Conservation (phyloP, 2,329 filamentous ascomycete species). For the Basipetospora chlamydospora region DNA sequence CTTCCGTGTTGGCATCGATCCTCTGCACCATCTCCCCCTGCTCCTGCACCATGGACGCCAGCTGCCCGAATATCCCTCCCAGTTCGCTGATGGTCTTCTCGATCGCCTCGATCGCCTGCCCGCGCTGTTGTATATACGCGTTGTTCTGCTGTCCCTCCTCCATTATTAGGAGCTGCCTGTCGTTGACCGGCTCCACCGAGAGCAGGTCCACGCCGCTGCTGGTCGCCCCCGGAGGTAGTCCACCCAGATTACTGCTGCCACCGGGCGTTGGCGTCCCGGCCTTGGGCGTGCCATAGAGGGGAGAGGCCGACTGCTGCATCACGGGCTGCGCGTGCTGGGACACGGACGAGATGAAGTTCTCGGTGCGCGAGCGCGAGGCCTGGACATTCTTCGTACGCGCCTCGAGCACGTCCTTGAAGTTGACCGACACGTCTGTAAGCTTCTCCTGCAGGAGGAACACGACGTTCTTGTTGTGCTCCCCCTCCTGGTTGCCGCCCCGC, state of each 20-base stretch:
- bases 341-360: slow-evolving; percentile 90
- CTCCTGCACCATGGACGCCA: slow-evolving; percentile 93
- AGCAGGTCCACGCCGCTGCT: slow-evolving; percentile 60
- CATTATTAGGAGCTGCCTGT: slow-evolving; percentile 76
- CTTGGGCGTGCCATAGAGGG: slow-evolving; percentile 68
- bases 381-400: slow-evolving; percentile 97
- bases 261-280: slow-evolving; percentile 52
- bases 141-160: slow-evolving; percentile 86
- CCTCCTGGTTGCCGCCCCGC: too few relatives aligned
- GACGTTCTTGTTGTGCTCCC: slow-evolving; percentile 96
- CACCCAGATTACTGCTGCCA: slow-evolving; percentile 52
- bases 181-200: slow-evolving; percentile 65
- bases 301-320: slow-evolving; percentile 63
- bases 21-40: slow-evolving; percentile 96
- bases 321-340: slow-evolving; percentile 59
- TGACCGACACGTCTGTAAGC: slow-evolving; percentile 79
- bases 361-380: slow-evolving; percentile 77
- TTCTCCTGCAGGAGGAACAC: slow-evolving; percentile 84
- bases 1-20: slow-evolving; percentile 94
- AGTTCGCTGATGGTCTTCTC: slow-evolving; percentile 90
- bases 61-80: slow-evolving; percentile 78
- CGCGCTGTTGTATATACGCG: slow-evolving; percentile 81
- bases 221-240: slow-evolving; percentile 63
- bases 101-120: slow-evolving; percentile 92
- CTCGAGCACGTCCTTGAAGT: slow-evolving; percentile 95